Evolutionary conservation across 2,329 filamentous ascomycete species (phyloP).

Genomic region (Neocatenulostroma microsporum): DNA sequence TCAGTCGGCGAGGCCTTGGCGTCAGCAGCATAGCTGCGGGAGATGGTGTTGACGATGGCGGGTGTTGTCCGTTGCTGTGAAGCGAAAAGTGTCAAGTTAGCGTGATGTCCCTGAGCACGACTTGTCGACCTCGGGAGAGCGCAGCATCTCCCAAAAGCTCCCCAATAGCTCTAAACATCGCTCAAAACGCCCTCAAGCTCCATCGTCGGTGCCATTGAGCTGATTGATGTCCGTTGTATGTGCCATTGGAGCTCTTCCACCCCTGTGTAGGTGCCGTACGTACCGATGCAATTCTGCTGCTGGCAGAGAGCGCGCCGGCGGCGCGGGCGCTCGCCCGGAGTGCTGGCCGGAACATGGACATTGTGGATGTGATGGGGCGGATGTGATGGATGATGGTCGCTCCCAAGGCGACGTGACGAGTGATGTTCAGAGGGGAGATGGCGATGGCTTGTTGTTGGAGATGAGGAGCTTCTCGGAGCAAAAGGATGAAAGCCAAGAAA

Average conservation of each 20-base stretch:
- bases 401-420: constrained; percentile 20
- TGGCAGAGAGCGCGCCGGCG: constrained; percentile 86
- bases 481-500: no score
- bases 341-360: constrained; percentile 91
- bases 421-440: not conserved
- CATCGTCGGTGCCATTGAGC: constrained; percentile 36
- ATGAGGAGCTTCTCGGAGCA: not conserved
- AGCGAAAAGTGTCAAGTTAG: constrained; percentile 43
- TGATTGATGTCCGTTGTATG: constrained; percentile 14
- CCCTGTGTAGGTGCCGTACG: constrained; percentile 48
- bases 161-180: constrained; percentile 27
- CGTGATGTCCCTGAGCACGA: constrained; percentile 30
- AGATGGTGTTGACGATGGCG: constrained; percentile 59
- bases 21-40: constrained; percentile 84
- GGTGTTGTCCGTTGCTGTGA: constrained; percentile 77
- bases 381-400: constrained; percentile 28
- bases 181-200: constrained; percentile 31
- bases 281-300: constrained; percentile 89
- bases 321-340: constrained; percentile 93
- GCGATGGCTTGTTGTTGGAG: not conserved
- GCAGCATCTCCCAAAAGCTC: constrained; percentile 30
- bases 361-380: constrained; percentile 45
- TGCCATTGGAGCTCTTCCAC: constrained; percentile 37
- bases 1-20: constrained; percentile 94
- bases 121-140: constrained; percentile 18